Conservation (phyloP, 1,139 yeast species). For the Yamadazyma diospyri region DNA sequence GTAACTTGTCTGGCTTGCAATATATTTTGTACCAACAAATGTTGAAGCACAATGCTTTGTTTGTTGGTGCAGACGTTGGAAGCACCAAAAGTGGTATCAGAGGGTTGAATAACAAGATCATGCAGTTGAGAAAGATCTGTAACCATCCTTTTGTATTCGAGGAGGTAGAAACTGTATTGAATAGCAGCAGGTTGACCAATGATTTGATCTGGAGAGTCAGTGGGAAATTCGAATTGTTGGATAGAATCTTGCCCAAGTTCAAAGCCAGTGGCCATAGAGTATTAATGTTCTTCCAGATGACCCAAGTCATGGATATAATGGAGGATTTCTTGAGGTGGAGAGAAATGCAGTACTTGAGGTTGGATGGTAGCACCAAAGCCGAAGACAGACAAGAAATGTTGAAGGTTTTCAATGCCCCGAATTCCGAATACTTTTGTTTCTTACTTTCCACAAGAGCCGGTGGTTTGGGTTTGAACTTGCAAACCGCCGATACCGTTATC, state of each 20-base stretch:
- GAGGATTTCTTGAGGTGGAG: constrained; percentile 71
- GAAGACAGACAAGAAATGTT: constrained; percentile 74
- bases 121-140: constrained; percentile 95
- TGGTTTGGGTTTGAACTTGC: constrained; percentile 81
- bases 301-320: constrained; percentile 87
- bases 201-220: constrained; percentile 72
- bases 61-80: constrained; percentile 48
- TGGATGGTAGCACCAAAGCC: constrained; percentile 81
- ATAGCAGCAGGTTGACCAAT: constrained; percentile 69
- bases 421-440: constrained; percentile 74
- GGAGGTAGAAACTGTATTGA: constrained; percentile 84
- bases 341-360: constrained; percentile 66
- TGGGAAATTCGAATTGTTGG: constrained; percentile 78
- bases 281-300: constrained; percentile 81
- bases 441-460: constrained; percentile 85
- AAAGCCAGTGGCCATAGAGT: constrained; percentile 76
- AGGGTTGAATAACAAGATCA: constrained; percentile 85
- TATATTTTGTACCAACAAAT: constrained; percentile 73
- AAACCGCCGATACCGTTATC: constrained; percentile 85
- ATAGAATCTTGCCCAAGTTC: constrained; percentile 70
- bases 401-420: constrained; percentile 66
- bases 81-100: constrained; percentile 58
- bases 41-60: constrained; percentile 66
- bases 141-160: constrained; percentile 97
- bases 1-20: constrained; percentile 90